Evolutionary conservation across 257 asterid species (phyloP), one percentile per base, ranked within the genome.

Genomic region (Echites panduratus): DNA sequence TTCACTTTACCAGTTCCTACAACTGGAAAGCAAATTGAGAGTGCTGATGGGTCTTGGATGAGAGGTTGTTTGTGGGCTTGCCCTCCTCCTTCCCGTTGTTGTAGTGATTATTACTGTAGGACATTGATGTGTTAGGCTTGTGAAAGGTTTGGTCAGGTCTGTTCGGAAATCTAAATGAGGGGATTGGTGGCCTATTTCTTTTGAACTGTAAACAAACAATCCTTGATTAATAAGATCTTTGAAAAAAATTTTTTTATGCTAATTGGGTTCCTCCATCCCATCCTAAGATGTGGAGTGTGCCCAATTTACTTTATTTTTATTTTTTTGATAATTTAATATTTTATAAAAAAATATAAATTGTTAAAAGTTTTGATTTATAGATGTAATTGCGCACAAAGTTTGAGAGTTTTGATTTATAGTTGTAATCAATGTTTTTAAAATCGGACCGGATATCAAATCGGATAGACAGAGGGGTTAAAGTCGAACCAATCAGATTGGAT

Each of bases 31-130:
- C 14, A 45, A 50, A 20, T 38, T 77, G 22, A 3, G 40, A 3
- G 40, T 79, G 48, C 35, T 74, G n/a, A 49, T 63, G 75, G 88
- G 91, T 87, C 66, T 82, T 81, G 97, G 92, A 91, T 85, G 97
- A 81, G 96, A 93, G 98, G 97, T 81, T 82, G 95, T 80, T 84
- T 79, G 81, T 70, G 80, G 68, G 90, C 79, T 70, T 80, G 79
- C 90, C 97, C 98, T 89, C 96, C 97, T 86, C 96, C 91, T 75
- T 61, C 83, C 96, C 89, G 24, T 82, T 65, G 59, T 75, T 79
- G 76, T 50, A 27, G 41, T 67, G 40, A 22, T n/a, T 68, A 67
- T 74, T 76, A 73, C 72, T 58, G 68, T 67, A 81, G 74, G 66
- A 71, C 59, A 58, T 70, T 75, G 71, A 58, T 70, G 79, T 68